Evolutionary conservation across 2,329 filamentous ascomycete species (phyloP), one percentile per base, ranked within the genome.

Genomic region (Trichoderma sp.): DNA sequence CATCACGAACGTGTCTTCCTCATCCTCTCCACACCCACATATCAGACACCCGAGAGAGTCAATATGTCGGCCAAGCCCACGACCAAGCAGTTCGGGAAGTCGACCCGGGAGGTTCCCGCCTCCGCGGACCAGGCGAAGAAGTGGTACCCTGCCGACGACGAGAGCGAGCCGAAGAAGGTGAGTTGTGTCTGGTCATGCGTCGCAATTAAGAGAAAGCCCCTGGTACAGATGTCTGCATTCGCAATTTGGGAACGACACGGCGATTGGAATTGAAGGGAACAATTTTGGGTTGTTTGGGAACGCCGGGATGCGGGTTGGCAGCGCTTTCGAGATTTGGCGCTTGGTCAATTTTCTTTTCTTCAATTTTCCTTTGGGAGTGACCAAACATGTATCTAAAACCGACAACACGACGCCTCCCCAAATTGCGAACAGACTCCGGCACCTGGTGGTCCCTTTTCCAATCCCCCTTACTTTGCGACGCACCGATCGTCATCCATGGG

Each of bases 61-160:
- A 90, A 84, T 79, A 93, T 93, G 91, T 92, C 91, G 88, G 86
- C 86, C 80, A 91, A 92, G 90, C 86, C 86, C 81, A 87, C 89
- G 87, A 93, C 91, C 83, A 97, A 97, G 93, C 95, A 93, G 90
- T 98, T 97, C 90, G 94, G 94, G 88, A 96, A 96, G 91, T 93
- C 93, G 87, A 93, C 93, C 88, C 92, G 95, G 88, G 90, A 92
- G 86, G 92, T 98, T 85, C 94, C 93, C 85, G 90, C 93, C 86
- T 85, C 89, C 86, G 88, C 89, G 83, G 91, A 97, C 86, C 97
- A 97, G 93, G 95, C 95, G 82, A 91, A 93, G 90, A 98, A 98
- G 89, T 99, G 95, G 94, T 99, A 99, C 89, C 93, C 94, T 85
- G 93, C 94, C 83, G 93, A 97, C 86, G 95, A 98, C 86, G 93